Base-by-base conservation (phyloP, 306 rosid genomes). In the Medicago arabica region DNA sequence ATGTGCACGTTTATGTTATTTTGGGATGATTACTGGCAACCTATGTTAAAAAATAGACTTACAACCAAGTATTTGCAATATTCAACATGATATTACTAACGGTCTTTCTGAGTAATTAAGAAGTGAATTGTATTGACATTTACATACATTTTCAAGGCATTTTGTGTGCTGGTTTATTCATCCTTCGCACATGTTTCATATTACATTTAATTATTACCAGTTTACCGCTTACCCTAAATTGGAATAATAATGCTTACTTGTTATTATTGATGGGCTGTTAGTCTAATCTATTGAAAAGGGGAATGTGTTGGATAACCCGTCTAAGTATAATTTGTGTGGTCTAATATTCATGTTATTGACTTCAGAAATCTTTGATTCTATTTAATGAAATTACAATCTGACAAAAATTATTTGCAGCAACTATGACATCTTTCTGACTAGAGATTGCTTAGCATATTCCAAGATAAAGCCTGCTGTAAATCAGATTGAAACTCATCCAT, bases 381-480 rank as follows among this genome's bases (percentile, higher is more conserved):
- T 72, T 60, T 8, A 21, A 65, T 36, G 54, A 69, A 78, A 74
- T 74, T 71, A 55, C 36, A 43, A 40, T 78, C 85, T 87, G 76
- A 89, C 83, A 16, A 55, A 82, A 69, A 78, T 62, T 85, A 51
- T 81, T 75, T 88, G 90, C 97, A 94, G 98, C 90, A 92, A 94
- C 85, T 92, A 86, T 61, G 96, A 94, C 63, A 82, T 92, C 84
- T 94, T 90, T 83, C 84, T 94, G 59, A 90, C 98, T 46, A 84
- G 98, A 85, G 98, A 92, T 60, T 94, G 97, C 85, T 84, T 92
- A 55, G 97, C 89, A 40, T 92, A 94, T 71, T 80, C 98, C 79
- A 94, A 94, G 91, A 86, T 90, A 80, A 90, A 90, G 89, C 98
- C 98, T 19, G 95, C 97, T 38, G 98, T 92, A 64, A 94, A 90